phyloP scores from a whole-genome alignment of 2,329 filamentous ascomycete species.

The Alternaria panax region DNA sequence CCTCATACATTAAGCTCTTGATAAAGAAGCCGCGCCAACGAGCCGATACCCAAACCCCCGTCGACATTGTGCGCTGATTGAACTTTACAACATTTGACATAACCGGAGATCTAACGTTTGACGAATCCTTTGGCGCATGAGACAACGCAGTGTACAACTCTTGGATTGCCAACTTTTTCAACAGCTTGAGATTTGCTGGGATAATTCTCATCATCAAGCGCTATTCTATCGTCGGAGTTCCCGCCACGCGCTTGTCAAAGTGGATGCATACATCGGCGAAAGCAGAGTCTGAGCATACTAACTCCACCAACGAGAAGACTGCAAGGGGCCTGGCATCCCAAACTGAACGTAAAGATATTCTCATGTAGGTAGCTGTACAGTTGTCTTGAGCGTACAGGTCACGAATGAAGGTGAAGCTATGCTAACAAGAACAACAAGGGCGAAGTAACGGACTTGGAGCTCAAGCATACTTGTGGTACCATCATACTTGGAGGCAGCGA shows the following conservation, averaged over 20 bases:
- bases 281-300: conserved; percentile 12
- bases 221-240: conserved; percentile 20
- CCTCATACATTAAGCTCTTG: conserved; percentile 23
- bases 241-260: conserved; percentile 10
- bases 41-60: conserved; percentile 1
- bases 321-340: conserved; percentile 19
- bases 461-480: conserved; percentile 41
- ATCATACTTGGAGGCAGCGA: conserved; percentile 52
- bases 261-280: conserved; percentile 11
- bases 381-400: no score
- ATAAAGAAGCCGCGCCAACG: conserved; percentile 19
- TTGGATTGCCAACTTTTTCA: conserved; percentile 32
- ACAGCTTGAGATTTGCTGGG: conserved; percentile 11
- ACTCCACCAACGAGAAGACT: conserved; percentile 22
- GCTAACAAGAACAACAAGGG: conserved; percentile 22
- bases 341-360: conserved; percentile 29
- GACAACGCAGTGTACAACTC: conserved; percentile 23
- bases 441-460: conserved; percentile 38
- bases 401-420: conserved; percentile 10
- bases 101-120: conserved; percentile 38
- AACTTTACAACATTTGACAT: conserved; percentile 37
- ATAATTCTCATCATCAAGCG: conserved; percentile 12
- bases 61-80: conserved; percentile 26
- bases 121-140: conserved; percentile 37
- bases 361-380: conserved; percentile 3